phyloP scores from a whole-genome alignment of 306 rosid genomes.

The Vicia sativa region DNA sequence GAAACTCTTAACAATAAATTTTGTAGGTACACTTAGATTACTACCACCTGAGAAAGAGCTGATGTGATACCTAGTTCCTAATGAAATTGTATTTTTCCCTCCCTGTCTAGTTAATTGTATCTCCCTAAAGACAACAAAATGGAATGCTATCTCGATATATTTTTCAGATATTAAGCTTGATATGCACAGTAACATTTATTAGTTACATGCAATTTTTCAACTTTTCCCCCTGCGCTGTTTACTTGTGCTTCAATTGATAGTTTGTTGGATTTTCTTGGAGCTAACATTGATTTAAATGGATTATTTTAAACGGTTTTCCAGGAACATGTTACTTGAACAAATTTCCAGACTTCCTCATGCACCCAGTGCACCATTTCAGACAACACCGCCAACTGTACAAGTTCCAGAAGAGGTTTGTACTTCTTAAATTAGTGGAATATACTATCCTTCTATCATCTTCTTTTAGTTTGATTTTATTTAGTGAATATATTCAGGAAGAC shows the following conservation, averaged over 20 bases:
- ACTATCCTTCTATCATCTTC: slow-evolving; percentile 23
- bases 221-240: slow-evolving; percentile 2
- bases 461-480: slow-evolving; percentile 38
- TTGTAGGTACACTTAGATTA: too few relatives aligned
- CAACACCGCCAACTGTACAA: slow-evolving; percentile 56
- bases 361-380: slow-evolving; percentile 81
- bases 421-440: slow-evolving; percentile 21
- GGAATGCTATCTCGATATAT: background rate
- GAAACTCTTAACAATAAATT: too few relatives aligned
- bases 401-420: slow-evolving; percentile 75
- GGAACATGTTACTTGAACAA: slow-evolving; percentile 67
- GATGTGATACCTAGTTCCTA: background rate
- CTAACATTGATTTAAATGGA: slow-evolving; percentile 21
- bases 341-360: slow-evolving; percentile 77
- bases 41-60: too few relatives aligned
- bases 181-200: background rate
- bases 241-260: slow-evolving; percentile 19
- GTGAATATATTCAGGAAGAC: slow-evolving; percentile 61
- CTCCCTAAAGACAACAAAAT: slow-evolving; percentile 5
- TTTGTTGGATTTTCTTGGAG: slow-evolving; percentile 15
- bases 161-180: slow-evolving; percentile 16
- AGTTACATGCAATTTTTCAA: slow-evolving; percentile 9
- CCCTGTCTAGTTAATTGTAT: slow-evolving; percentile 7
- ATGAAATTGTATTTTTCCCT: background rate
- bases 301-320: slow-evolving; percentile 34